Base-by-base conservation (phyloP, 345 rosid genomes). In the Limnanthes douglasii region DNA sequence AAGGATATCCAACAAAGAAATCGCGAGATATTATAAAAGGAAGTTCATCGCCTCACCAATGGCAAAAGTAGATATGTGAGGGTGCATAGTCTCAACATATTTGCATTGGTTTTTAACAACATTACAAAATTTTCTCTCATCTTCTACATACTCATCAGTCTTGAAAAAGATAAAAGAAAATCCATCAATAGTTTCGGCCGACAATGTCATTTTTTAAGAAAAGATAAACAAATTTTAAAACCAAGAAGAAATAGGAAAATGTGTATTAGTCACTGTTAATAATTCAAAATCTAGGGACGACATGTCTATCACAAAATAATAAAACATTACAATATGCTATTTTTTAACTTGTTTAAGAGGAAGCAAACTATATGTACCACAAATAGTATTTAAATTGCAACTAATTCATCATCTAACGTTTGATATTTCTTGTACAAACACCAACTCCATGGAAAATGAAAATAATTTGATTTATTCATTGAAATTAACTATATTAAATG, bases 131-230 rank as follows among this genome's bases (percentile, higher is more conserved):
- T 67, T 72, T 60, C 70, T 71, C 57, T 90, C 98, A 51, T 90
- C 64, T 41, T 80, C 83, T 36, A 84, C 85, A 48, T 79, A 31
- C 25, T 96, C 98, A 57, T 90, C 98, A 29, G 98, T 73, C 34
- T 84, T 67, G 12, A 90, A 77, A 57, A 84, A 72, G 43, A 90
- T 65, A 22, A 78, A 48, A 49, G 98, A 92, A 40, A 74, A 52
- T 15, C 79, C 72, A 41, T 45, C 58, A 4, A 18, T 57, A 37
- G 73, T 15, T 21, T 73, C 78, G 9, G 75, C 64, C 41, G 84
- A 57, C 54, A 90, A 49, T 37, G 70, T 72, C 62, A 81, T 57
- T 15, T 96, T 94, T 96, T 90, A 56, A 48, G 35, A 38, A 39
- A 18, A 15, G 36, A 45, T 8, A 32, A 29, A 23, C 35, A 34